A percentile compares a stretch with the other conserved stretches of the same genome.
Conservation (phyloP, 1,284 basidiomycete species). For the Rhodotorula sp. region DNA sequence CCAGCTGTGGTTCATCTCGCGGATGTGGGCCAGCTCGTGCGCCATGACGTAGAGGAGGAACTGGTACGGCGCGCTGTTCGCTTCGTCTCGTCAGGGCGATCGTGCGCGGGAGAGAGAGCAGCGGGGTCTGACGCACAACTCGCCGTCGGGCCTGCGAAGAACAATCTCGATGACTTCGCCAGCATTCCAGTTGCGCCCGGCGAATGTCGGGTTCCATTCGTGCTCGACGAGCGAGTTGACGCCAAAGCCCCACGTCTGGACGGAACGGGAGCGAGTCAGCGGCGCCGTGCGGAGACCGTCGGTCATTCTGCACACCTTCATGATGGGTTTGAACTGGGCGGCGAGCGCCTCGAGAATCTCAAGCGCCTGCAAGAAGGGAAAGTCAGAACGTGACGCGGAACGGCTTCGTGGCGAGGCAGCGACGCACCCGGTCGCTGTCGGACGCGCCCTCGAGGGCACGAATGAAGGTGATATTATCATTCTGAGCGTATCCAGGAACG, state of each 20-base stretch:
- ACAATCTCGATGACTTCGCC: constrained; percentile 55
- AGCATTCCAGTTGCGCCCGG: constrained; percentile 50
- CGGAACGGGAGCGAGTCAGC: not conserved
- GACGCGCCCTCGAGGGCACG: constrained; percentile 6
- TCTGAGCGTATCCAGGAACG: constrained; percentile 5
- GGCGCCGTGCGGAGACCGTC: too few relatives aligned
- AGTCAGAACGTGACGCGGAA: too few relatives aligned
- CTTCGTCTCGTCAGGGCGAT: not conserved
- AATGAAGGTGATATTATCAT: constrained; percentile 36
- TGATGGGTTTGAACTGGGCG: constrained; percentile 39
- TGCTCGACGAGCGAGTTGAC: constrained; percentile 33
- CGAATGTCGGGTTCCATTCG: constrained; percentile 32
- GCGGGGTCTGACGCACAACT: constrained; percentile 41
- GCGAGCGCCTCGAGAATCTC: constrained; percentile 33
- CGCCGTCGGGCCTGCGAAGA: constrained; percentile 49
- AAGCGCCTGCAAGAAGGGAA: constrained; percentile 14
- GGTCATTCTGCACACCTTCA: constrained; percentile 8
- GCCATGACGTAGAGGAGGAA: constrained; percentile 36
- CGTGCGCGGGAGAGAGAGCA: not conserved
- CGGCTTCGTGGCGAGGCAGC: not conserved
- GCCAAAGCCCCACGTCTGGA: constrained; percentile 20
- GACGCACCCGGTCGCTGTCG: constrained; percentile 17
- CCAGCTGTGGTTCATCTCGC: constrained; percentile 24
- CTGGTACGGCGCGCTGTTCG: constrained; percentile 25
- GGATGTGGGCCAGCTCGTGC: constrained; percentile 34